Evolutionary conservation across 2,329 filamentous ascomycete species (phyloP).

Genomic region (Aspergillus fructus): DNA sequence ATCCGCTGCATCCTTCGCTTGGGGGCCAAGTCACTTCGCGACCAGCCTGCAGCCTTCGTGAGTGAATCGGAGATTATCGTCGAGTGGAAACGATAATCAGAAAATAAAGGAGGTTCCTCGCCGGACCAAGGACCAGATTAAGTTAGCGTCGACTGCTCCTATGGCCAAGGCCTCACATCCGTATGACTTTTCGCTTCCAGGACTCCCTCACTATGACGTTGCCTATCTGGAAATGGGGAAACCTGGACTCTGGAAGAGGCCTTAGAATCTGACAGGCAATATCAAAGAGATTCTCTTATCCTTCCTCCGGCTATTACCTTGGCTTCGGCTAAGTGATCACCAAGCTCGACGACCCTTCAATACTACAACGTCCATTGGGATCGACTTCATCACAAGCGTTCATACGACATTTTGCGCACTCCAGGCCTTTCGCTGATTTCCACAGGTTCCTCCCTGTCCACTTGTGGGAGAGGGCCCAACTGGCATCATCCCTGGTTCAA

Average conservation of each 20-base stretch:
- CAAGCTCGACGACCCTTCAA: constrained; percentile 3
- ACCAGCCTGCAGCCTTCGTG: constrained; percentile 16
- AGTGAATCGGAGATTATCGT: constrained; percentile 28
- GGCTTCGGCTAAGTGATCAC: background rate
- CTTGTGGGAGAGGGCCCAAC: background rate
- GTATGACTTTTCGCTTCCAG: constrained; percentile 2
- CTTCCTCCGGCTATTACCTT: background rate
- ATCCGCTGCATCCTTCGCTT: constrained; percentile 17
- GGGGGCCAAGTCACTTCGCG: constrained; percentile 19
- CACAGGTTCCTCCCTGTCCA: constrained; percentile 1
- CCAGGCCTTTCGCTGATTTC: constrained; percentile 6
- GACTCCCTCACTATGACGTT: constrained; percentile 3
- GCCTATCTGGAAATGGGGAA: background rate
- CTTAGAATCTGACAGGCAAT: background rate
- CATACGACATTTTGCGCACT: background rate
- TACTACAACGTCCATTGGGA: constrained; percentile 17
- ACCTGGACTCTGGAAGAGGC: too few species aligned
- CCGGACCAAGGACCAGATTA: constrained; percentile 6
- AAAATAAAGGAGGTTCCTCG: constrained; percentile 9
- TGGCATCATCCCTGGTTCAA: constrained; percentile 10
- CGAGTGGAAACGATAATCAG: constrained; percentile 16
- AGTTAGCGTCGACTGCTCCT: constrained; percentile 5
- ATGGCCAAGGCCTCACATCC: constrained; percentile 4
- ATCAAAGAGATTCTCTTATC: background rate
- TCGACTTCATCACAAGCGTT: constrained; percentile 17